Evolutionary conservation across 495 filamentous ascomycete genomes (phyloP).

Genomic region (Aspergillus carlsbadensis): DNA sequence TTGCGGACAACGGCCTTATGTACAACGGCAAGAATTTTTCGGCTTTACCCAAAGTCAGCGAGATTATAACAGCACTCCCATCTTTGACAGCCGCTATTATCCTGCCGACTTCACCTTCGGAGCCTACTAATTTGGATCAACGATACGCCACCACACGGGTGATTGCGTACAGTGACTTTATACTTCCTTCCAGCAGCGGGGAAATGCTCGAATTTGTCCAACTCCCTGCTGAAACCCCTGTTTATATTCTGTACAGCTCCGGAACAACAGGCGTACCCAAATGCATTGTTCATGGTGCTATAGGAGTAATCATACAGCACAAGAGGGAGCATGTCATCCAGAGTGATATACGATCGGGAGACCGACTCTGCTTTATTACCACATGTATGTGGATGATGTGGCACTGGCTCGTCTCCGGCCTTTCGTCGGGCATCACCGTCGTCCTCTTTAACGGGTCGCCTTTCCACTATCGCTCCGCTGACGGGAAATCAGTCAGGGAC

Average conservation of each 20-base stretch:
- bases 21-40: conserved; percentile 67
- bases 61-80: too few species aligned
- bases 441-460: conserved; percentile 37
- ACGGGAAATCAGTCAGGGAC: too few species aligned
- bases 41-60: too few species aligned
- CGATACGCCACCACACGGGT: too few species aligned
- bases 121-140: too few species aligned
- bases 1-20: conserved; percentile 72
- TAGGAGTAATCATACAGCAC: conserved; percentile 56
- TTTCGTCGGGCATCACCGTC: conserved; percentile 55
- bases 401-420: conserved; percentile 48
- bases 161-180: too few species aligned
- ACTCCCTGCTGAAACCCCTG: conserved; percentile 63
- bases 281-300: conserved; percentile 69
- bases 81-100: too few species aligned
- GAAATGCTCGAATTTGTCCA: conserved; percentile 51
- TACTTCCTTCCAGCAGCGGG: background rate
- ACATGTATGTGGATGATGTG: conserved; percentile 88
- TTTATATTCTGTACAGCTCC: conserved; percentile 67
- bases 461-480: background rate
- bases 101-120: conserved; percentile 31
- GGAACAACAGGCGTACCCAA: conserved; percentile 74
- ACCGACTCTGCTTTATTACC: conserved; percentile 54
- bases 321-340: conserved; percentile 64
- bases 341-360: conserved; percentile 46